Base-by-base conservation (phyloP, 2,329 filamentous ascomycete genomes). In the Scedosporium apiospermum region DNA sequence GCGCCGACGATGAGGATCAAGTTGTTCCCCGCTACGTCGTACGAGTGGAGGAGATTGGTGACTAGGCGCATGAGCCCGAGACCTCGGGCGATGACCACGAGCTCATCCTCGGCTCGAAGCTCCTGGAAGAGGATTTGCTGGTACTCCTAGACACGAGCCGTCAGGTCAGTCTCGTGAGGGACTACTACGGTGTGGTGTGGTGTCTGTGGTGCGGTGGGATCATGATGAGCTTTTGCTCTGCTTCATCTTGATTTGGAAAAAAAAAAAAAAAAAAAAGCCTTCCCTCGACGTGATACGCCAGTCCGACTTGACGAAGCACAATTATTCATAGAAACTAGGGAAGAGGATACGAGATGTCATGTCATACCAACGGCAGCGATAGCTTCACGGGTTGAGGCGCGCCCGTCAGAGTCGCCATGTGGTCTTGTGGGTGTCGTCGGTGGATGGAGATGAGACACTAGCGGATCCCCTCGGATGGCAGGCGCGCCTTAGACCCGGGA, bases 121-220 rank as follows among this genome's bases (percentile, higher is more conserved):
- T 95, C 90, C 73, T 90, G 91, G 79, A 98, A 98, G 70, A 98
- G 86, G 71, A 91, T 88, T 78, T 98, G 93, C 79, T 99, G 95
- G 75, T 96, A 99, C 81, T 92, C 82, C 86, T 89, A 30, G 18
- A 16, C 4, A 23, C 60, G 27, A n/a, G 16, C 14, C 16, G 26
- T 12, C 34, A 14, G 12, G 30, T 58, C n/a, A 34, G 62, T 10
- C 26, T 58, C 27, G 30, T 57, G 60, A 18, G 14, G 6, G 6
- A 57, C 41, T 18, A 23, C 53, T 23, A 30, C 21, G 71, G 69
- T 46, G 18, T 21, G 18, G 6, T 60, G 14, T 14, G 26, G 23
- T 23, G 34, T 38, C 10, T 38, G 34, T 38, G 34, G 10, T 38
- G 34, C 10, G 34, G 10, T 38, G 10, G 34, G 34, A 38, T 49